Base-by-base conservation (phyloP, 441 rosid species). In the Hypseocharis bilobata region DNA sequence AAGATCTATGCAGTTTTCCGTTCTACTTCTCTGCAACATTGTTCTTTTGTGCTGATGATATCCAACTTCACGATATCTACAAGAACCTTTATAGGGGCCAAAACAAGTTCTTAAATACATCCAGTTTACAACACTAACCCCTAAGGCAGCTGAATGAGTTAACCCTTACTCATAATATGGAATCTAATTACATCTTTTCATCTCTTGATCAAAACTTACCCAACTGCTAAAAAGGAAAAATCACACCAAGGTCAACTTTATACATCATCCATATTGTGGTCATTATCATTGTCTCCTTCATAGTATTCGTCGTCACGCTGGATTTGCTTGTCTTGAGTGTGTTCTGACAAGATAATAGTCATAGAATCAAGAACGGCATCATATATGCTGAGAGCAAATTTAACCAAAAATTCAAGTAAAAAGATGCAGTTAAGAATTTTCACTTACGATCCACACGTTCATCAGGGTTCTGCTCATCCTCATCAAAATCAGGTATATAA, bases 231-330 rank as follows among this genome's bases (percentile, higher is more conserved):
- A 2, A 44, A 11, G 17, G 7, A 61, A 57, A 38, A 27, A 38
- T 65, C 26, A 26, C 16, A n/a, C 55, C 62, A 30, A 16, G 42
- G 2, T 69, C 34, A 56, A 20, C 57, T 67, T 71, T 51, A 74
- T 16, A 64, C 76, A 19, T 86, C 84, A 34, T 72, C 76, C 76
- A 64, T 81, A 66, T 78, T 75, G 38, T 70, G 86, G 64, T 89
- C 96, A 10, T 92, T 85, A 71, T 92, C 96, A 25, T 89, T 88
- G 79, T 88, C 97, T 2, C 96, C 97, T 30, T 85, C 86, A 11
- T 85, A 93, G 75, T 82, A 93, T 66, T 93, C 98, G 63, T 90
- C 95, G 10, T 93, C 97, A 0, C 96, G 84, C 65, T 91, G 97
- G 58, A 93, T 77, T 60, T 93, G 97, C 78, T 87, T 88, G 83